Conservation (phyloP, 2,329 filamentous ascomycete species). For the Lachnellula hyalina region DNA sequence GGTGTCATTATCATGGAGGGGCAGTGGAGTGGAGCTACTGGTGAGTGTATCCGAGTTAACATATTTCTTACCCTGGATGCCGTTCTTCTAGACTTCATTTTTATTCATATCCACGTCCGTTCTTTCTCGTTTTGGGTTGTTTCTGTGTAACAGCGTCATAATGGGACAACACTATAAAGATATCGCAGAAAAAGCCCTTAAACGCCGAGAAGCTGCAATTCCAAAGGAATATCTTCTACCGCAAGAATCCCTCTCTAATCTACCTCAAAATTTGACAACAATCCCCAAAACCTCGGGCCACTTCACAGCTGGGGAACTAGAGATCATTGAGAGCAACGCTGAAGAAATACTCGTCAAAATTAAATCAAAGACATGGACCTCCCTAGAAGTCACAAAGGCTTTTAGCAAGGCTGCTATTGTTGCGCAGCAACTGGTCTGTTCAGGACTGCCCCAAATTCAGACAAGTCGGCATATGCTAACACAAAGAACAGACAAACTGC, state of each 20-base stretch:
- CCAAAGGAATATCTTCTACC: conserved; percentile 29
- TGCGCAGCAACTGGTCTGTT: conserved; percentile 47
- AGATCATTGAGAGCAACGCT: conserved; percentile 40
- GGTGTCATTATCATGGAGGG: neutral
- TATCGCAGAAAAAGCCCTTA: conserved; percentile 33
- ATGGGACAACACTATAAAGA: conserved; percentile 34
- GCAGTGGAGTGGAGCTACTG: neutral
- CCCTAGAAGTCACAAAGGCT: conserved; percentile 45
- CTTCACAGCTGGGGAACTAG: conserved; percentile 39
- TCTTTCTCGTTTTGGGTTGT: neutral
- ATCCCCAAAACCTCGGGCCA: conserved; percentile 24
- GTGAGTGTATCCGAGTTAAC: neutral
- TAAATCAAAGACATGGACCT: conserved; percentile 39
- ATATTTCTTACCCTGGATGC: neutral
- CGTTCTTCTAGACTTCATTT: neutral
- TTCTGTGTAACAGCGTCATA: conserved; percentile 1
- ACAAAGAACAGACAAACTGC: conserved; percentile 47
- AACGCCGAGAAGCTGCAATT: conserved; percentile 30
- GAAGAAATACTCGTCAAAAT: conserved; percentile 33
- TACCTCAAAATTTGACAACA: conserved; percentile 25
- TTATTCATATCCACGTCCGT: neutral
- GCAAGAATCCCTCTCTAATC: conserved; percentile 14
- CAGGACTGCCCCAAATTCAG: neutral
- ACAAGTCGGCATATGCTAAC: neutral
- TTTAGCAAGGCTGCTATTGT: conserved; percentile 51